Conservation (phyloP, 2,329 filamentous ascomycete species). For the Epichloe glyceriae region DNA sequence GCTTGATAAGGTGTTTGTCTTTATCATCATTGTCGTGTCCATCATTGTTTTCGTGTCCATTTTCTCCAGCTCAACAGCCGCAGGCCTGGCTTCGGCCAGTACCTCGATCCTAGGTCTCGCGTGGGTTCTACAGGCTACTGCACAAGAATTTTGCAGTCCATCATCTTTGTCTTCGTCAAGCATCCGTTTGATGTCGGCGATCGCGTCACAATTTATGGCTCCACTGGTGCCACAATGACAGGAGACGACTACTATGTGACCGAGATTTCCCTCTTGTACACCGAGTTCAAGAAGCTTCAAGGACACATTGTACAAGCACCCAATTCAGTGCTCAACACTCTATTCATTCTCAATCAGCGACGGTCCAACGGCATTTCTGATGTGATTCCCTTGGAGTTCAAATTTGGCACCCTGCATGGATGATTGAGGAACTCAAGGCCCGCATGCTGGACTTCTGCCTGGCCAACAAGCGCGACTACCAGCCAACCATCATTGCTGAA, state of each 20-base stretch:
- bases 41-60: slow-evolving; percentile 80
- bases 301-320: slow-evolving; percentile 92
- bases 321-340: slow-evolving; percentile 81
- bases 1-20: slow-evolving; percentile 77
- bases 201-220: slow-evolving; percentile 82
- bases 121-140: slow-evolving; percentile 86
- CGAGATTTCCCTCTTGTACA: slow-evolving; percentile 83
- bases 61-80: slow-evolving; percentile 80
- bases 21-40: slow-evolving; percentile 70
- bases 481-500: slow-evolving; percentile 75
- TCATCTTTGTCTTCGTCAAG: slow-evolving; percentile 94
- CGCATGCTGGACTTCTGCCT: slow-evolving; percentile 73
- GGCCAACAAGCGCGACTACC: slow-evolving; percentile 79
- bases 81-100: slow-evolving; percentile 79
- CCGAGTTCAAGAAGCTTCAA: slow-evolving; percentile 98
- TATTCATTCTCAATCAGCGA: slow-evolving; percentile 92
- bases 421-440: slow-evolving; percentile 71
- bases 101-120: slow-evolving; percentile 79
- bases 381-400: slow-evolving; percentile 69
- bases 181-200: slow-evolving; percentile 96
- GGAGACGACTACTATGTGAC: slow-evolving; percentile 96
- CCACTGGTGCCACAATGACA: slow-evolving; percentile 61
- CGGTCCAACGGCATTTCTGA: slow-evolving; percentile 82
- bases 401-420: slow-evolving; percentile 72
- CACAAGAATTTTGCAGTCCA: slow-evolving; percentile 89